These are phyloP conservation scores for Colletotrichum scovillei DNA, from an alignment of 2,329 filamentous ascomycete species.

Conservation along the genomic window DNA sequence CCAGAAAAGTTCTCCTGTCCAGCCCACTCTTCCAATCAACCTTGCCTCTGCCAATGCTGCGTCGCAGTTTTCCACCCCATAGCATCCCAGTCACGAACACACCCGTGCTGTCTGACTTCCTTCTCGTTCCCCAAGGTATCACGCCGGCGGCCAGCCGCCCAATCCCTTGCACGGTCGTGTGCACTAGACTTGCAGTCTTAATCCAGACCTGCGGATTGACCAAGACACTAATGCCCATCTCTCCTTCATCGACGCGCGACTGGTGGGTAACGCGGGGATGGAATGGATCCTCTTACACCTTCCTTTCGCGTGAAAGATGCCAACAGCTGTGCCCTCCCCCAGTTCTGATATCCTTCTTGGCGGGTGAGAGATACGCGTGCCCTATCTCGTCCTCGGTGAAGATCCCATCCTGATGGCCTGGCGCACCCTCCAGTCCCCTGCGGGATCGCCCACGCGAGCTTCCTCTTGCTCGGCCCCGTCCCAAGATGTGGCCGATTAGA, in stretches of 20 bases:
- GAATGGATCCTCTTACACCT: slow-evolving; percentile 34
- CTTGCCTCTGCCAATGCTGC: slow-evolving; percentile 2
- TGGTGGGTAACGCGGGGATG: slow-evolving; percentile 30
- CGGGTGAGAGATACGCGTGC: slow-evolving; percentile 18
- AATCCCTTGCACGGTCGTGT: not conserved
- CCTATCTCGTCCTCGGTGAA: slow-evolving; percentile 29
- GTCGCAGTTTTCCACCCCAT: not conserved
- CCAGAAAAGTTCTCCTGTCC: not conserved
- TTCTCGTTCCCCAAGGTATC: not conserved
- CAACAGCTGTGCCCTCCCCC: slow-evolving; percentile 19
- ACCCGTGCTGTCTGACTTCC: not conserved
- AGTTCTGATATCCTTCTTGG: slow-evolving; percentile 25
- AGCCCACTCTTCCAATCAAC: not conserved
- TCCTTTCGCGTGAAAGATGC: slow-evolving; percentile 35
- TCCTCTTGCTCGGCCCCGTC: not conserved
- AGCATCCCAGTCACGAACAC: not conserved
- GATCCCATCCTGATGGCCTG: not conserved
- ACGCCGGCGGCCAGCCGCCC: not conserved
- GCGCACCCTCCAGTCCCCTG: not conserved
- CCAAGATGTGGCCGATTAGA: not conserved
- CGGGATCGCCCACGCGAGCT: slow-evolving; percentile 2
- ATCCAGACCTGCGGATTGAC: slow-evolving; percentile 20
- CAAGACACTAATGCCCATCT: not conserved
- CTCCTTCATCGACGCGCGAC: slow-evolving; percentile 10
- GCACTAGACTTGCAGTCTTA: not conserved